Conservation (phyloP, 331 rosid species). For the Ulmus americana region DNA sequence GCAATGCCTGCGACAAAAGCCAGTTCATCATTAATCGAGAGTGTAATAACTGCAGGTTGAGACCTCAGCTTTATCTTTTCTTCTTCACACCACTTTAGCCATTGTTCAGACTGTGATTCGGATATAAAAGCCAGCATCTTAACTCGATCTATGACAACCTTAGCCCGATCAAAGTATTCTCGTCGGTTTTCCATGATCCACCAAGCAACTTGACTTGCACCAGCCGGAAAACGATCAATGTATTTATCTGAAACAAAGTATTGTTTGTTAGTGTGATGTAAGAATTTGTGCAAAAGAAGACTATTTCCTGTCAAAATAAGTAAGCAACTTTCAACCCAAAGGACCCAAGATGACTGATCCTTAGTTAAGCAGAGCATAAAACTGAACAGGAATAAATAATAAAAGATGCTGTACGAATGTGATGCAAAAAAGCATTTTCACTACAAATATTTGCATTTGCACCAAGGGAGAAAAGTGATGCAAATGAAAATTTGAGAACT, state of each 20-base stretch:
- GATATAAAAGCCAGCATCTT: conserved; percentile 75
- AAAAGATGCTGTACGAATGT: not conserved
- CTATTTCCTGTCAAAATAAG: not conserved
- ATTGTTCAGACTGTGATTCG: conserved; percentile 76
- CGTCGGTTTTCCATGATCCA: conserved; percentile 96
- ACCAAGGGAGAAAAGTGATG: not conserved
- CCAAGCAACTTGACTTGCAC: conserved; percentile 98
- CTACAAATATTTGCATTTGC: not conserved
- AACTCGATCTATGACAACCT: conserved; percentile 69
- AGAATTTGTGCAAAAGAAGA: not conserved
- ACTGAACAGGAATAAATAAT: not conserved
- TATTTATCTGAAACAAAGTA: conserved; percentile 53
- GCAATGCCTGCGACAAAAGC: conserved; percentile 88
- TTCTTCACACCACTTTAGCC: conserved; percentile 88
- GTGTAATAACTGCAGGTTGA: conserved; percentile 67
- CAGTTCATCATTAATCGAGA: conserved; percentile 81
- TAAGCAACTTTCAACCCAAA: not conserved
- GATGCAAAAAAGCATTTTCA: not conserved
- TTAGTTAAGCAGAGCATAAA: not conserved
- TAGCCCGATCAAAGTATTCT: conserved; percentile 85
- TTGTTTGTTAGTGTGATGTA: not conserved
- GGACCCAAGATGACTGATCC: not conserved
- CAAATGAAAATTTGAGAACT: not conserved
- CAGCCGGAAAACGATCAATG: conserved; percentile 84
- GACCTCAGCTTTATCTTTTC: conserved; percentile 72